phyloP scores from a whole-genome alignment of 495 filamentous ascomycete species.

The Lophiostoma macrostomum region DNA sequence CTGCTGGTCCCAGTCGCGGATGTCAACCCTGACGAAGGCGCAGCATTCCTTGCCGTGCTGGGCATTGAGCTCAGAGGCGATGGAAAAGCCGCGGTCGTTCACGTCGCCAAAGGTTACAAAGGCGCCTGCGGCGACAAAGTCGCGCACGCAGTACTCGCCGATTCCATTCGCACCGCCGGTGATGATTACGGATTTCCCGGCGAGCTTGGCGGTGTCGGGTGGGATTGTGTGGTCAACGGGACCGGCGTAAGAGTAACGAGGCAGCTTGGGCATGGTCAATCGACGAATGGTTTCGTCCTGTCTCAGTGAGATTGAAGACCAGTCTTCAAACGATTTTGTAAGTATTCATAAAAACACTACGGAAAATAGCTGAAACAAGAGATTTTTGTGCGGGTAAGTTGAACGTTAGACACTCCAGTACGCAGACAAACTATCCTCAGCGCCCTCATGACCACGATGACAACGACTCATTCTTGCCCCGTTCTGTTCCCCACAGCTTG shows the following conservation, averaged over 20 bases:
- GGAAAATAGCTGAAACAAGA: too few relatives aligned
- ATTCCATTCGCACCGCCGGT: conserved; percentile 4
- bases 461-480: too few relatives aligned
- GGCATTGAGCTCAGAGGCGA: neutral
- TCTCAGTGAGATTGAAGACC: neutral
- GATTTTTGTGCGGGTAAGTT: too few relatives aligned
- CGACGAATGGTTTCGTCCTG: neutral
- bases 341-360: too few relatives aligned
- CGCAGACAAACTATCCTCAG: too few relatives aligned
- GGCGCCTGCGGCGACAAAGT: neutral
- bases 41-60: neutral
- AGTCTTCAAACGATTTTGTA: neutral
- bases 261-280: neutral
- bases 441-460: too few relatives aligned
- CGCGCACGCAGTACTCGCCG: conserved; percentile 1
- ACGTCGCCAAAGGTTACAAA: neutral
- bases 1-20: conserved; percentile 1
- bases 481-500: too few relatives aligned
- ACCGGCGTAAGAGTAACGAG: neutral
- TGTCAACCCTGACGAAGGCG: conserved; percentile 1
- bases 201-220: neutral
- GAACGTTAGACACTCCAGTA: too few relatives aligned
- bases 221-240: conserved; percentile 2
- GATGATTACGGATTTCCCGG: conserved; percentile 1
- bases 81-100: neutral